phyloP scores from a whole-genome alignment of 225 moss, liverwort and hornwort genomes.

The Pseudisothecium myosuroides region DNA sequence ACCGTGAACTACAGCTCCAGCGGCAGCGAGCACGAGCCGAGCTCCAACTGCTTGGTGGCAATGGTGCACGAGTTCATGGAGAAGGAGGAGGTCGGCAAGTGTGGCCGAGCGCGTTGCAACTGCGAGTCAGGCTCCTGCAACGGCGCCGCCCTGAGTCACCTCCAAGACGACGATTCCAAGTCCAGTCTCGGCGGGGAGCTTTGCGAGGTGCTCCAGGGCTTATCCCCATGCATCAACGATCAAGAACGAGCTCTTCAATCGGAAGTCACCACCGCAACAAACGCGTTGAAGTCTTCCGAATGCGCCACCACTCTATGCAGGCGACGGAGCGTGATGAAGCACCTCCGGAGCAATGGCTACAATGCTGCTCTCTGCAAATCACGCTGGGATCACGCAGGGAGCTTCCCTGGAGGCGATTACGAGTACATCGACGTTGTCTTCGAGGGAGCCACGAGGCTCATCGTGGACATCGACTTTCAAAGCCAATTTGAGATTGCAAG shows the following conservation, averaged over 20 bases:
- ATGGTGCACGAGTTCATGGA: conserved; percentile 91
- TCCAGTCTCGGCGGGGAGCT: conserved; percentile 59
- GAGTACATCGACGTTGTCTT: conserved; percentile 70
- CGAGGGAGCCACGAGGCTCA: conserved; percentile 27
- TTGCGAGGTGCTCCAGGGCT: conserved; percentile 38
- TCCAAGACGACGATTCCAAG: conserved; percentile 48
- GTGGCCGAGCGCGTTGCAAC: conserved; percentile 61
- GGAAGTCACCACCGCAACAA: conserved; percentile 23
- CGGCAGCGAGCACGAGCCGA: conserved; percentile 84
- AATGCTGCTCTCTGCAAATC: conserved; percentile 94
- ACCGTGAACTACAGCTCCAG: conserved; percentile 55
- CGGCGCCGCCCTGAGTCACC: neutral
- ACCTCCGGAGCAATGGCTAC: conserved; percentile 51
- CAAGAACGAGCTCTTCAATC: conserved; percentile 29
- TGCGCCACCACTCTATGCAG: conserved; percentile 6
- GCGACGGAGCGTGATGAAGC: conserved; percentile 56
- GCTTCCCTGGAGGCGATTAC: conserved; percentile 85
- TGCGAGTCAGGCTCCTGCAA: conserved; percentile 46
- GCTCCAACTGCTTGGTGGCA: conserved; percentile 74
- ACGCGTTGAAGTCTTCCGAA: conserved; percentile 1
- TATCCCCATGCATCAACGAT: conserved; percentile 18
- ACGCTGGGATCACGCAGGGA: conserved; percentile 74
- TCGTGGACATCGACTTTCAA: conserved; percentile 70
- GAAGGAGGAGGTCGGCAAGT: conserved; percentile 41
- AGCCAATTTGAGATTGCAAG: conserved; percentile 85